These are phyloP conservation scores for Chaetomium globosum DNA, from an alignment of 2,329 filamentous ascomycete genomes.

Conservation along the genomic window DNA sequence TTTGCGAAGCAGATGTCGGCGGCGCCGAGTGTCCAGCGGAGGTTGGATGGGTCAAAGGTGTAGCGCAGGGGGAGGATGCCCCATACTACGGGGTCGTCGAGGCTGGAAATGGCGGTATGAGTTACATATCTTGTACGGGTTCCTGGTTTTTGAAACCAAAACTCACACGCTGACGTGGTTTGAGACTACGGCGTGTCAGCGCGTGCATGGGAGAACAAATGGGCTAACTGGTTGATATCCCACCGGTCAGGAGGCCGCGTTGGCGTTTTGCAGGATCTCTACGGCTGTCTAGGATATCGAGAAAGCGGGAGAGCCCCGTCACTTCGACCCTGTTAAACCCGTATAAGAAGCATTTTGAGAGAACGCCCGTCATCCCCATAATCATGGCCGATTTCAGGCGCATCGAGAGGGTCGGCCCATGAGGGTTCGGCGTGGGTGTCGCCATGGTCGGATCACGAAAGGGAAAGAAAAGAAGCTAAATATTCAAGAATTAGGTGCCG, in stretches of 20 bases:
- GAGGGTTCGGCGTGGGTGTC: constrained; percentile 34
- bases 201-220: background rate
- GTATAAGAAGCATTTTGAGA: constrained; percentile 76
- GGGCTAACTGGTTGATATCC: constrained; percentile 29
- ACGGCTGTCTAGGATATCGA: constrained; percentile 74
- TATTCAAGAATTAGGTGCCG: background rate
- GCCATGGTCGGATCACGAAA: constrained; percentile 20
- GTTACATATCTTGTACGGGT: background rate
- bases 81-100: constrained; percentile 96
- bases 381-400: constrained; percentile 71
- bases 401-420: constrained; percentile 66
- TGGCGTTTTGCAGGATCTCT: constrained; percentile 66
- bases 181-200: constrained; percentile 60
- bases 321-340: constrained; percentile 75
- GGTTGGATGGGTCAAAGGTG: constrained; percentile 69
- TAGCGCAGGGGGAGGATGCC: constrained; percentile 79
- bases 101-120: constrained; percentile 53
- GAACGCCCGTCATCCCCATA: constrained; percentile 70
- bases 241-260: constrained; percentile 82
- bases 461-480: constrained; percentile 3
- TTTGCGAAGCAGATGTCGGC: constrained; percentile 95
- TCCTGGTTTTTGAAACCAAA: background rate
- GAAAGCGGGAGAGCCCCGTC: constrained; percentile 73
- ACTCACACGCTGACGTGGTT: constrained; percentile 82
- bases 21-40: constrained; percentile 87